Evolutionary conservation across 2,329 filamentous ascomycete species (phyloP), one percentile per base, ranked within the genome.

Genomic region (Gaeumannomyces sp.): DNA sequence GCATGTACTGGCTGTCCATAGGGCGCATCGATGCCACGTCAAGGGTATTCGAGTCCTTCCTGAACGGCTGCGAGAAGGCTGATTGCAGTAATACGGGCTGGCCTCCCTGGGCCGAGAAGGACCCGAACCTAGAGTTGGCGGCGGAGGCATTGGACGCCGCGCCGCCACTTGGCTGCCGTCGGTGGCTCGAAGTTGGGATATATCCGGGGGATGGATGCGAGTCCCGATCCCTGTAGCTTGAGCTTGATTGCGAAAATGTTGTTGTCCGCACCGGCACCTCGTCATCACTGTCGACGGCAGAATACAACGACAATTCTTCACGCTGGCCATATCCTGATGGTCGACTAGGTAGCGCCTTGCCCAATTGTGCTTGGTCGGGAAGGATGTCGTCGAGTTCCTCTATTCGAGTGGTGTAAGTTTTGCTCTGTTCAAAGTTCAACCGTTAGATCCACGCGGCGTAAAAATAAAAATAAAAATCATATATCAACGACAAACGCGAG

Each of bases 371-470:
- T 70, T 69, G 82, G 72, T 75, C 83, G 74, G 76, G 87, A 70
- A 87, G 80, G 72, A 95, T 85, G 68, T 89, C 87, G 71, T 90
- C 86, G 57, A 99, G 81, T 75, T 99, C 95, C 61, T 89, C 88
- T 70, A 98, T 96, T 64, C 95, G 89, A 65, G 89, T 92, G 63
- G 89, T 92, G 75, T 99, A 99, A 1, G 94, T 97, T 69, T 89
- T 87, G 72, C 92, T 89, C 92, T 96, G 71, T 53, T 19, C 61
- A 76, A 6, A 59, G 58, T 22, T 45, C 35, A 27, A 62, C 22
- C 2, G n/a, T 53, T 53, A 53, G 45, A 53, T 8, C 19, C 22
- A 53, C 45, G 45, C 31, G 45, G 8, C 16, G 29, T 60, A 45
- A 56, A 57, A 27, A 62, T 33, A 56, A 50, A 22, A 60, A 57